A percentile compares a stretch with the other conserved stretches of the same genome.
These are phyloP conservation scores for Tetrahymena malaccensis DNA, from an alignment of 73 alveolate species.

Conservation along the genomic window DNA sequence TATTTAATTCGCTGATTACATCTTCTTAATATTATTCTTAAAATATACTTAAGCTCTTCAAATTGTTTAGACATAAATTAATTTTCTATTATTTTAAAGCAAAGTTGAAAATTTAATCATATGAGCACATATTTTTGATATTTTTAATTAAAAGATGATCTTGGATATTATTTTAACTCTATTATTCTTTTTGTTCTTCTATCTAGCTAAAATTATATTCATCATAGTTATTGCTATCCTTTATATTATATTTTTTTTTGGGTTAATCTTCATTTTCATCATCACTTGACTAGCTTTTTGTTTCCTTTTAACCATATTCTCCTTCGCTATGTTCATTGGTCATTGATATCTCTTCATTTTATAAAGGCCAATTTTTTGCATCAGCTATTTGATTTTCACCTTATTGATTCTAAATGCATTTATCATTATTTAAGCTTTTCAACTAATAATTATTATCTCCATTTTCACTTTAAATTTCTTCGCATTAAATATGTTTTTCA, in stretches of 20 bases:
- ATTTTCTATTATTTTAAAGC: neutral
- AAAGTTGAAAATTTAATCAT: neutral
- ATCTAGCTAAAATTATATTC: too few species aligned
- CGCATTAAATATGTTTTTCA: neutral
- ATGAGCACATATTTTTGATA: neutral
- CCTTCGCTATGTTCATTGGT: neutral
- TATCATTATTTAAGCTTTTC: too few species aligned
- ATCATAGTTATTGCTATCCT: neutral
- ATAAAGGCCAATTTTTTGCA: neutral
- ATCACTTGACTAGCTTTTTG: neutral
- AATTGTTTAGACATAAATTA: neutral
- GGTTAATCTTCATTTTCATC: neutral
- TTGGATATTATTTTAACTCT: too few species aligned
- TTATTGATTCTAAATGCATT: neutral
- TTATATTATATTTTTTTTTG: neutral
- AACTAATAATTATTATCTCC: neutral
- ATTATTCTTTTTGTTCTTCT: neutral
- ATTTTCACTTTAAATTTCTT: neutral
- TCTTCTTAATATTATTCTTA: neutral
- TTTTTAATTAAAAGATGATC: too few species aligned
- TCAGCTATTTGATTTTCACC: neutral
- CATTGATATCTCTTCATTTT: neutral
- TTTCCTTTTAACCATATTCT: neutral
- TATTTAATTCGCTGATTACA: neutral
- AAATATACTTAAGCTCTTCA: neutral